Conservation (phyloP, 1,139 yeast genomes). For the Blastobotrys arbuscula region DNA sequence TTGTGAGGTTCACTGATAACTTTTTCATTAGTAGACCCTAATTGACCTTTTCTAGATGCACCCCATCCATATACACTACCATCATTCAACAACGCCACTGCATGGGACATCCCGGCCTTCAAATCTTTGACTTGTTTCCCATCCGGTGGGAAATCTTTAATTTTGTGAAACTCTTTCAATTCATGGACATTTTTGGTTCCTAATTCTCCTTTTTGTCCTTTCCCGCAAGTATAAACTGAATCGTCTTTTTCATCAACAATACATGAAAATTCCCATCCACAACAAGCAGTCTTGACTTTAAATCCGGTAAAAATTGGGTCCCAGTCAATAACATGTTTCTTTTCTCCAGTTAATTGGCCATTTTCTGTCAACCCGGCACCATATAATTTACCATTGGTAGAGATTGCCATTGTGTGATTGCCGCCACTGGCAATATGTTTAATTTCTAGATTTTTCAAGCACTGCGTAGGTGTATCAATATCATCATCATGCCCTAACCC, state of each 20-base stretch:
- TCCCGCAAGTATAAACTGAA: slow-evolving; percentile 51
- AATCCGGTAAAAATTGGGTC: slow-evolving; percentile 12
- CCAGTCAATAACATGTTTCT: slow-evolving; percentile 11
- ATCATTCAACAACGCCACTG: slow-evolving; percentile 41
- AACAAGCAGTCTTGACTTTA: slow-evolving; percentile 31
- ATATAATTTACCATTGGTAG: slow-evolving; percentile 48
- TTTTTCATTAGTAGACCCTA: slow-evolving; percentile 32
- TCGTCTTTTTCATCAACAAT: slow-evolving; percentile 40
- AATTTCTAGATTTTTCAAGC: slow-evolving; percentile 19
- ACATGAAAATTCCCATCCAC: slow-evolving; percentile 79
- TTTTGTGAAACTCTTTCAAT: slow-evolving; percentile 6
- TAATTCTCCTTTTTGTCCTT: slow-evolving; percentile 68
- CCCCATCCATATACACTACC: slow-evolving; percentile 76
- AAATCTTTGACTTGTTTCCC: slow-evolving; percentile 29
- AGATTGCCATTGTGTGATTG: slow-evolving; percentile 67
- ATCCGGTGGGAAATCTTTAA: slow-evolving; percentile 21
- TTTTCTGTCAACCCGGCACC: slow-evolving; percentile 54
- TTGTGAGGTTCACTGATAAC: slow-evolving; percentile 24
- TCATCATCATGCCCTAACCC: slow-evolving; percentile 62
- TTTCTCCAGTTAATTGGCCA: slow-evolving; percentile 48
- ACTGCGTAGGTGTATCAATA: slow-evolving; percentile 32
- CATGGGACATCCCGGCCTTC: slow-evolving; percentile 52
- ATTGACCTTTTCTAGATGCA: slow-evolving; percentile 67
- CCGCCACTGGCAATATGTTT: slow-evolving; percentile 58
- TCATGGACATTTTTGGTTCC: slow-evolving; percentile 45